These are phyloP conservation scores for Heritiera littoralis DNA, from an alignment of 345 rosid species.

Conservation along the genomic window DNA sequence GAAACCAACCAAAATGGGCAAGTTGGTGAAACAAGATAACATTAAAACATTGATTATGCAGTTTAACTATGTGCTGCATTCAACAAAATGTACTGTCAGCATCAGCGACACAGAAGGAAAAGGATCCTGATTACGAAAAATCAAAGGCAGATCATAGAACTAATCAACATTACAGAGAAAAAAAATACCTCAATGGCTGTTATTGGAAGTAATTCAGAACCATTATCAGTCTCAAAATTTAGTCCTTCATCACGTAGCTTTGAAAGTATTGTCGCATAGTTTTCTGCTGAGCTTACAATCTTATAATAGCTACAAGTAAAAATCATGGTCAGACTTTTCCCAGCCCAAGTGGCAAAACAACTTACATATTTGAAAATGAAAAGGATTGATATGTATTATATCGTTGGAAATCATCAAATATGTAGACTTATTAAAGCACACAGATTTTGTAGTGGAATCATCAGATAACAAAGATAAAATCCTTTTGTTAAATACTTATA, in stretches of 20 bases:
- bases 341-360: neutral
- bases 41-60: neutral
- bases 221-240: constrained; percentile 80
- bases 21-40: neutral
- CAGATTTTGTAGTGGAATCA: neutral
- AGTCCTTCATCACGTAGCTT: constrained; percentile 79
- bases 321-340: constrained; percentile 8
- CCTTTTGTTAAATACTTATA: neutral
- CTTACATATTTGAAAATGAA: neutral
- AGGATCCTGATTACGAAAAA: neutral
- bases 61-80: neutral
- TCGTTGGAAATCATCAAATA: neutral
- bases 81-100: neutral
- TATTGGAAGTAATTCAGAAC: constrained; percentile 85
- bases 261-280: constrained; percentile 58
- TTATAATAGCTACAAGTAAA: constrained; percentile 64
- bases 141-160: constrained; percentile 2
- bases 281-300: constrained; percentile 71
- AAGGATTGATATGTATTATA: neutral
- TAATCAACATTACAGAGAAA: neutral
- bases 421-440: neutral
- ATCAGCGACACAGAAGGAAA: neutral
- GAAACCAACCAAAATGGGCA: constrained; percentile 47
- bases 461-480: neutral
- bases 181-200: constrained; percentile 64